These are phyloP conservation scores for Vaccinium darrowii DNA, from an alignment of 148 eudicot genomes.

Conservation along the genomic window DNA sequence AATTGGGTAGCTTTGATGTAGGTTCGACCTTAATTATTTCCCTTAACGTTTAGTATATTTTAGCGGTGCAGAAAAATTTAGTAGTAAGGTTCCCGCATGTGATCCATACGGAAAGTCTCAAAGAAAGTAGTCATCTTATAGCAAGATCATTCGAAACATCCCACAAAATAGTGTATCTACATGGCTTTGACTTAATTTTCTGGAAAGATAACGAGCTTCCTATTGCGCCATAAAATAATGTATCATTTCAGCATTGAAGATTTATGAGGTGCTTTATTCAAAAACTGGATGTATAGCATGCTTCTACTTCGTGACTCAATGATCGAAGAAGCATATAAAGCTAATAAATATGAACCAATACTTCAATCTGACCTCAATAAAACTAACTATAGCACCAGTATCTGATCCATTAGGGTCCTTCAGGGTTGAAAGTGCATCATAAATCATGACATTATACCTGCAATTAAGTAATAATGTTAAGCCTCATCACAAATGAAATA, in stretches of 20 bases:
- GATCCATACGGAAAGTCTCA: not conserved
- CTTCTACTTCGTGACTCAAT: slow-evolving; percentile 5
- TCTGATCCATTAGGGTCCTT: slow-evolving; percentile 70
- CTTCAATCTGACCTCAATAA: slow-evolving; percentile 59
- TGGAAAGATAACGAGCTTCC: not conserved
- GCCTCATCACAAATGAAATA: not conserved
- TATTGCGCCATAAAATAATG: not conserved
- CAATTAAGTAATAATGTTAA: slow-evolving; percentile 13
- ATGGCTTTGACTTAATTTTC: not conserved
- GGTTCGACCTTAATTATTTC: not conserved
- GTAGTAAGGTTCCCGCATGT: not conserved
- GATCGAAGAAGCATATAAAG: not conserved
- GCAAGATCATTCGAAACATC: not conserved
- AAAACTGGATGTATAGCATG: not conserved
- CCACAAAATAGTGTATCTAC: not conserved
- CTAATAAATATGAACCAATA: not conserved
- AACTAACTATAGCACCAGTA: slow-evolving; percentile 46
- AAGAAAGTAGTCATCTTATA: not conserved
- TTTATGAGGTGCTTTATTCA: not conserved
- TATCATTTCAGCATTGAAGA: not conserved
- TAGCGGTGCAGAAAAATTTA: not conserved
- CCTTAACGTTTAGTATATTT: not conserved
- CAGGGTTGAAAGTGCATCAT: slow-evolving; percentile 63
- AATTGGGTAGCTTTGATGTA: not conserved
- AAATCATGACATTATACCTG: slow-evolving; percentile 70